A percentile compares a stretch with the other conserved stretches of the same genome.
phyloP scores from a whole-genome alignment of 306 rosid genomes.

The Begonia loranthoides region DNA sequence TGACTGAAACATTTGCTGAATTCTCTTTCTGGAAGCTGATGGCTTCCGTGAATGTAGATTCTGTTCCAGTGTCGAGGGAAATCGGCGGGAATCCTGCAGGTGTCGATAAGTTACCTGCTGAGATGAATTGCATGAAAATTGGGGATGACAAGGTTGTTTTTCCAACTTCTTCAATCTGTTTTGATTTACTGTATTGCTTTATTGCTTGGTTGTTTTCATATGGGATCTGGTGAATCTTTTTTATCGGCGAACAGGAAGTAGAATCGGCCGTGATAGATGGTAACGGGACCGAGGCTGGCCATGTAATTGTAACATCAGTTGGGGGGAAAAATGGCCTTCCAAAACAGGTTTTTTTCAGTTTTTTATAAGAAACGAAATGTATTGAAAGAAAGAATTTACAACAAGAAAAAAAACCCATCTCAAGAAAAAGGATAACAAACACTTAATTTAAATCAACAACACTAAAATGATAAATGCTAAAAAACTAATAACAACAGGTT shows the following conservation, averaged over 20 bases:
- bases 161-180: not conserved
- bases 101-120: conserved; percentile 84
- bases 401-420: too few relatives aligned
- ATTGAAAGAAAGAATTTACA: too few relatives aligned
- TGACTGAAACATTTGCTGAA: conserved; percentile 7
- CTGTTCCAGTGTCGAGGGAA: conserved; percentile 58
- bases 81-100: conserved; percentile 50
- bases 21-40: conserved; percentile 11
- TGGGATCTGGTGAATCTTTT: conserved; percentile 8
- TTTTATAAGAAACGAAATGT: not conserved
- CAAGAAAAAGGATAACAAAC: too few relatives aligned
- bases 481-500: too few relatives aligned
- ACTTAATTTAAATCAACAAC: too few relatives aligned
- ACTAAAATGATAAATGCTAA: too few relatives aligned
- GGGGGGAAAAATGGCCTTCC: conserved; percentile 84
- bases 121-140: conserved; percentile 93
- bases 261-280: conserved; percentile 73
- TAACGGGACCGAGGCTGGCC: conserved; percentile 79
- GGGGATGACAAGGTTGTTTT: conserved; percentile 73
- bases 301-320: conserved; percentile 78
- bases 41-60: conserved; percentile 81
- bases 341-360: conserved; percentile 59
- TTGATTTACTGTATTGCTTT: not conserved
- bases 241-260: conserved; percentile 41
- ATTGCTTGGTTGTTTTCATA: not conserved